Base-by-base conservation (phyloP, 1,284 basidiomycete genomes). In the Prillingera fragicola region DNA sequence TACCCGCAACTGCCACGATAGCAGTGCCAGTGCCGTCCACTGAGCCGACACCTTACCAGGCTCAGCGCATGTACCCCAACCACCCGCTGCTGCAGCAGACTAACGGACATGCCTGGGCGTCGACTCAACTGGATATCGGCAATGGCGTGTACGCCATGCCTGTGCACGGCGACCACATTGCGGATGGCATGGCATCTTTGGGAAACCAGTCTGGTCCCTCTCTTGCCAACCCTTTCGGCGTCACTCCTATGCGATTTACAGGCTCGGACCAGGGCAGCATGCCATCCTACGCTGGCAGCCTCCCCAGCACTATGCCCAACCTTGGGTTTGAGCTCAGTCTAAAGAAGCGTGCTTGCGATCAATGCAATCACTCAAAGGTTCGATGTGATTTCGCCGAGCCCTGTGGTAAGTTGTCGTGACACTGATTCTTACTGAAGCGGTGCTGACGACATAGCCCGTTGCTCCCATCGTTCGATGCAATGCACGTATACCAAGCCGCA, bases 401-500 rank as follows among this genome's bases (percentile, higher is more conserved):
- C 1, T 90, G 87, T 60, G 59, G 83, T 80, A 29, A 56, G 70
- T 65, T 26, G 38, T 38, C 43, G 28, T 50, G 43, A 43, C 25
- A 21, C 32, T 38, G n/a, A n/a, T n/a, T n/a, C n/a, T n/a, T n/a
- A n/a, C n/a, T n/a, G n/a, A 21, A 32, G 21, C 17, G 26, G 15
- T 28, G n/a, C 27, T 4, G 15, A 24, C 19, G 15, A 15, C 14
- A 17, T 13, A 87, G 86, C 81, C 4, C 87, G 87, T 74, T 90
- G 87, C 59, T 60, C 80, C 1, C 77, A 82, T 53, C 79, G 84
- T 36, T 85, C 85, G 62, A 77, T 76, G 47, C 76, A 80, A 4
- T 91, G 87, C 71, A 86, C 85, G 0, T 90, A 83, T 63, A 80
- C 85, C 71, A 88, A 89, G 61, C 85, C 86, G 13, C 56, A 53